Percentiles rank a stretch among this genome's conserved stretches.
phyloP scores from a whole-genome alignment of 331 rosid genomes.

The Saraca asoca region DNA sequence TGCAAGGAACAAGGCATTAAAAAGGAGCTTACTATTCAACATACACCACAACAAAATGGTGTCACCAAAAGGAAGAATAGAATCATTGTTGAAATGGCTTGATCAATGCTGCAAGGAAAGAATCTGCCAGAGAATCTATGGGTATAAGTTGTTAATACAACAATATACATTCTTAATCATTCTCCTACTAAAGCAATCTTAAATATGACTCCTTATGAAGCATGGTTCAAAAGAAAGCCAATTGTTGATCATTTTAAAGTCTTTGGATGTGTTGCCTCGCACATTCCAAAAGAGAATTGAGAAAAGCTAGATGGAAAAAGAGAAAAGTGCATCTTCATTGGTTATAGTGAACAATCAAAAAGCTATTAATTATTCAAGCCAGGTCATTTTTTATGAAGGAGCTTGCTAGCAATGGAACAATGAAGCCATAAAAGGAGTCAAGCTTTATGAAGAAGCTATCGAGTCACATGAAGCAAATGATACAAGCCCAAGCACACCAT shows the following conservation, averaged over 20 bases:
- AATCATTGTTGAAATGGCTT: background rate
- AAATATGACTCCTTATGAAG: too few species aligned
- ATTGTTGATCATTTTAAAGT: background rate
- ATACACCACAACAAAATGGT: constrained; percentile 9
- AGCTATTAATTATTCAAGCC: too few species aligned
- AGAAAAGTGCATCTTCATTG: background rate
- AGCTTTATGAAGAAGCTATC: too few species aligned
- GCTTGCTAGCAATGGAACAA: background rate
- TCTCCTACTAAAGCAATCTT: background rate
- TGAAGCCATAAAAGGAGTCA: too few species aligned
- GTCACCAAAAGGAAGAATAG: background rate
- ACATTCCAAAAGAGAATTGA: background rate
- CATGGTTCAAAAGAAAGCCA: too few species aligned
- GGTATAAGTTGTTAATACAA: background rate
- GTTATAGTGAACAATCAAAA: too few species aligned
- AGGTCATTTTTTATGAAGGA: background rate
- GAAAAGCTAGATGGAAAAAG: background rate
- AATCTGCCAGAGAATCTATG: background rate
- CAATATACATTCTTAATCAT: background rate
- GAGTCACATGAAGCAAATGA: too few species aligned
- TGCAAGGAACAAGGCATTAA: background rate
- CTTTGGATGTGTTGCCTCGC: background rate
- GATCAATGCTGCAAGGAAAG: background rate
- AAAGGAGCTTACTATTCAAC: background rate
- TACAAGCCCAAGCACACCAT: too few species aligned